Conservation (phyloP, 1,284 basidiomycete genomes). For the Amylostereum areolatum region DNA sequence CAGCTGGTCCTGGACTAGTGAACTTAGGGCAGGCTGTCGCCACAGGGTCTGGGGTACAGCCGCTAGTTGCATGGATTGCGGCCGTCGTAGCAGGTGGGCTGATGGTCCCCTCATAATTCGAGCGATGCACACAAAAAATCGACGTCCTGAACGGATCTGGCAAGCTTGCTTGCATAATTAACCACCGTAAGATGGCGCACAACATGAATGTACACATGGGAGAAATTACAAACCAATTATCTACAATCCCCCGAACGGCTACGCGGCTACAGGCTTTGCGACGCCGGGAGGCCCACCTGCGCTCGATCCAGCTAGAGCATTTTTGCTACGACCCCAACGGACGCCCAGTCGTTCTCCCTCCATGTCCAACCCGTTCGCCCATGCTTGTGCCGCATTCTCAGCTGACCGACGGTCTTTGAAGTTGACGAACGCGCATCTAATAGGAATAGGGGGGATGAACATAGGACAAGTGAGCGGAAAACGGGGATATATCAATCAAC, state of each 20-base stretch:
- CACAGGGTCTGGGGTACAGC: conserved; percentile 23
- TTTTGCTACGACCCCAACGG: conserved; percentile 81
- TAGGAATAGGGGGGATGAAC: conserved; percentile 8
- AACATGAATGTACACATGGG: no score
- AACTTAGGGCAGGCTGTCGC: conserved; percentile 45
- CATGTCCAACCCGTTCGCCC: conserved; percentile 84
- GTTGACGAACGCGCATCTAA: conserved; percentile 93
- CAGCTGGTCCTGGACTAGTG: conserved; percentile 51
- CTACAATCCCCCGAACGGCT: no score
- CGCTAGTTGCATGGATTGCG: conserved; percentile 33
- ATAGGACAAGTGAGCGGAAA: neutral
- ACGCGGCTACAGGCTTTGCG: neutral
- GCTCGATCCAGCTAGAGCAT: neutral
- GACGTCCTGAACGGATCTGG: no score
- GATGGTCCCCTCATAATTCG: conserved; percentile 12
- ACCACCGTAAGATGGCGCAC: no score
- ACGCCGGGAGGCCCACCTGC: neutral
- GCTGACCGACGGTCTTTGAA: conserved; percentile 79
- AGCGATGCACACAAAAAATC: no score
- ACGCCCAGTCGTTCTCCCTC: conserved; percentile 72
- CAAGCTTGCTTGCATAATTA: no score
- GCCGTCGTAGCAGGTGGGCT: conserved; percentile 38
- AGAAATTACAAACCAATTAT: no score
- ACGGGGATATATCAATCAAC: conserved; percentile 12
- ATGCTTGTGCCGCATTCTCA: conserved; percentile 81